Conservation (phyloP, 257 asterid species). For the Fraxinus cuspidata region DNA sequence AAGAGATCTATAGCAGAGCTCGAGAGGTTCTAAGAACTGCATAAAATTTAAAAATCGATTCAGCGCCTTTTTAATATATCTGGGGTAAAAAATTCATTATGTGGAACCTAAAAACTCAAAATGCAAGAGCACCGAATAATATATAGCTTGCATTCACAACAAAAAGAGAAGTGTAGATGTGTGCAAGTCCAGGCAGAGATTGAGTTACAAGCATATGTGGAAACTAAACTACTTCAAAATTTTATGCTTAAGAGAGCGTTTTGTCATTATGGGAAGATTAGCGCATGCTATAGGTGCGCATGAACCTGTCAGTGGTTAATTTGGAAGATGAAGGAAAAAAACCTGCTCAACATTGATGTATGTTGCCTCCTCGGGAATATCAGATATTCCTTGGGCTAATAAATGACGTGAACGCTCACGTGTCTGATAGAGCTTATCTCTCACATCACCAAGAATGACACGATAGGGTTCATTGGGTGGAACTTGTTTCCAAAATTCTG, state of each 20-base stretch:
- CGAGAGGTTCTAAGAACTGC: conserved; percentile 55
- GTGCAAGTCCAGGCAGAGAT: not conserved
- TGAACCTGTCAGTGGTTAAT: not conserved
- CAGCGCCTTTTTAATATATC: not conserved
- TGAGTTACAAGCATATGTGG: not conserved
- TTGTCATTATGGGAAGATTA: not conserved
- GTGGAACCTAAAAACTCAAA: not conserved
- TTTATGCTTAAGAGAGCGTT: not conserved
- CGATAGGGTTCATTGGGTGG: conserved; percentile 55
- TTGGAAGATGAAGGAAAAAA: not conserved
- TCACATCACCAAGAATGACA: conserved; percentile 49
- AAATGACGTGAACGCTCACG: conserved; percentile 56
- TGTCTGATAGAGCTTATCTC: conserved; percentile 52
- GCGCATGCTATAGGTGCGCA: not conserved
- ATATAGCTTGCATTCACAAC: not conserved
- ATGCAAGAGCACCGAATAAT: not conserved
- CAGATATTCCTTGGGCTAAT: conserved; percentile 46
- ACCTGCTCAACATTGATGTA: conserved; percentile 45
- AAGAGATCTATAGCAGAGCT: conserved; percentile 51
- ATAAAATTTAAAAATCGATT: conserved; percentile 2
- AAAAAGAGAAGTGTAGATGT: not conserved
- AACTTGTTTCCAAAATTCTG: conserved; percentile 55
- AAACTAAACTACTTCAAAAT: conserved; percentile 4
- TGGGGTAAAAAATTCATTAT: too few species aligned
- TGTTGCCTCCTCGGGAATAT: conserved; percentile 48